Conservation (phyloP, 2,329 filamentous ascomycete species). For the Neofusicoccum umdonicola region DNA sequence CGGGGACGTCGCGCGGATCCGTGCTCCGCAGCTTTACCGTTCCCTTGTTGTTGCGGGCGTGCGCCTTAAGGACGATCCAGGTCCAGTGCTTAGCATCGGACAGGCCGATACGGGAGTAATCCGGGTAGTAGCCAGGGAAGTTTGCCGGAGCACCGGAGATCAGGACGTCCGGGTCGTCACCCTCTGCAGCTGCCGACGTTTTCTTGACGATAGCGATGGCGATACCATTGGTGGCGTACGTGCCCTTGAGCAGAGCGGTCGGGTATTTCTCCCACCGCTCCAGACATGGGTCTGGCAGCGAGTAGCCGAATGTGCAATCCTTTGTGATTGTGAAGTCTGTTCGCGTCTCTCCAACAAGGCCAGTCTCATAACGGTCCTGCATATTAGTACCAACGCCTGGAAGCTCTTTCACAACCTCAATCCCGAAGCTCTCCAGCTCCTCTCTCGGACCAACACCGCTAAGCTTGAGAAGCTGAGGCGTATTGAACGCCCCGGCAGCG, state of each 20-base stretch:
- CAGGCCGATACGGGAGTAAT: slow-evolving; percentile 49
- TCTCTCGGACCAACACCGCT: slow-evolving; percentile 59
- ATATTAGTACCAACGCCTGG: slow-evolving; percentile 65
- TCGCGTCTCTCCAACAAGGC: slow-evolving; percentile 17
- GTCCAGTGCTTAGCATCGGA: slow-evolving; percentile 45
- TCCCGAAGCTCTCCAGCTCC: slow-evolving; percentile 54
- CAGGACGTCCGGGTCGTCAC: slow-evolving; percentile 45
- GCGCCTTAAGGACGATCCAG: slow-evolving; percentile 59
- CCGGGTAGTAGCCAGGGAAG: slow-evolving; percentile 57
- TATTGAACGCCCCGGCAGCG: slow-evolving; percentile 58
- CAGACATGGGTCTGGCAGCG: slow-evolving; percentile 44
- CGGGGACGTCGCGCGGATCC: slow-evolving; percentile 62
- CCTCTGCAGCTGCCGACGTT: slow-evolving; percentile 38
- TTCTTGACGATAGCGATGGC: slow-evolving; percentile 47
- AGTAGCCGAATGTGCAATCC: slow-evolving; percentile 34
- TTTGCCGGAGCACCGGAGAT: slow-evolving; percentile 55
- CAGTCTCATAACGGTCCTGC: slow-evolving; percentile 58
- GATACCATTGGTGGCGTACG: slow-evolving; percentile 52
- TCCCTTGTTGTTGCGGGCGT: slow-evolving; percentile 61
- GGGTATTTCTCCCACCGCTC: slow-evolving; percentile 39
- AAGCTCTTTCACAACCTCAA: slow-evolving; percentile 55
- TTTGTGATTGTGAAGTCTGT: slow-evolving; percentile 19
- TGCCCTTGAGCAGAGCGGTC: slow-evolving; percentile 30
- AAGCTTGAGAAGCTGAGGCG: slow-evolving; percentile 63
- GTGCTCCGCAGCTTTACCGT: slow-evolving; percentile 59